These are phyloP conservation scores for Schizophyllum commune DNA, from an alignment of 1,284 basidiomycete species.

Conservation along the genomic window DNA sequence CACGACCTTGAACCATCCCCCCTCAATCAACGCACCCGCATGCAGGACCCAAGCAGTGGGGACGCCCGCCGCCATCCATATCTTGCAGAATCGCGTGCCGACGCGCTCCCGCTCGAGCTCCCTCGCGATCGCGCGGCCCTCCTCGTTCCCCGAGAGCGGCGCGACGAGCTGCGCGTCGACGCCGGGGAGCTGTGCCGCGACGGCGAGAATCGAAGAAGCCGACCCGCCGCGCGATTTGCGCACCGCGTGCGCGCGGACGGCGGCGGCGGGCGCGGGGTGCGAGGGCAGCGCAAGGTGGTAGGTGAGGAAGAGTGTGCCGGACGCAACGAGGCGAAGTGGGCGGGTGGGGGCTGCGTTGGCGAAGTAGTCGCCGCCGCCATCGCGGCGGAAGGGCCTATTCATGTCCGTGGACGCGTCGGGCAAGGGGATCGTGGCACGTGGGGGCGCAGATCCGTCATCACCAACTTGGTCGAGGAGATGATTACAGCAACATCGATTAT, in stretches of 20 bases:
- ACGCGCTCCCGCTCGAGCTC: constrained; percentile 64
- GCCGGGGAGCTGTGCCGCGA: constrained; percentile 60
- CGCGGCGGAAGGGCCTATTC: background rate
- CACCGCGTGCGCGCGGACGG: constrained; percentile 63
- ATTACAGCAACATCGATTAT: no score
- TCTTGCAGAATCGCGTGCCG: constrained; percentile 63
- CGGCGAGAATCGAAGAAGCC: constrained; percentile 60
- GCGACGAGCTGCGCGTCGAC: constrained; percentile 67
- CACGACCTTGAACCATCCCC: no score
- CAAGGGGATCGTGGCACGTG: no score
- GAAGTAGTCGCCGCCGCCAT: background rate
- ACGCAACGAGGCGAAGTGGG: constrained; percentile 65
- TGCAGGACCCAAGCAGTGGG: constrained; percentile 77
- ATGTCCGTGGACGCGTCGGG: no score
- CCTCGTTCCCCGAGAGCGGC: constrained; percentile 62
- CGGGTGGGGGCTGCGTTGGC: constrained; percentile 3
- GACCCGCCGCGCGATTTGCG: constrained; percentile 59
- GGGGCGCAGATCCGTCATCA: no score
- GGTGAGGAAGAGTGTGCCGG: constrained; percentile 71
- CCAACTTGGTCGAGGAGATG: no score
- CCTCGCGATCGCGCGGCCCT: constrained; percentile 51
- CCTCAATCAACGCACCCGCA: constrained; percentile 42
- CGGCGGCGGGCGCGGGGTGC: constrained; percentile 51
- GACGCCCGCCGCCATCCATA: constrained; percentile 62
- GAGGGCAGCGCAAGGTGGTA: constrained; percentile 55